These are phyloP conservation scores for Penicillium daleae DNA, from an alignment of 495 filamentous ascomycete species.

Conservation along the genomic window DNA sequence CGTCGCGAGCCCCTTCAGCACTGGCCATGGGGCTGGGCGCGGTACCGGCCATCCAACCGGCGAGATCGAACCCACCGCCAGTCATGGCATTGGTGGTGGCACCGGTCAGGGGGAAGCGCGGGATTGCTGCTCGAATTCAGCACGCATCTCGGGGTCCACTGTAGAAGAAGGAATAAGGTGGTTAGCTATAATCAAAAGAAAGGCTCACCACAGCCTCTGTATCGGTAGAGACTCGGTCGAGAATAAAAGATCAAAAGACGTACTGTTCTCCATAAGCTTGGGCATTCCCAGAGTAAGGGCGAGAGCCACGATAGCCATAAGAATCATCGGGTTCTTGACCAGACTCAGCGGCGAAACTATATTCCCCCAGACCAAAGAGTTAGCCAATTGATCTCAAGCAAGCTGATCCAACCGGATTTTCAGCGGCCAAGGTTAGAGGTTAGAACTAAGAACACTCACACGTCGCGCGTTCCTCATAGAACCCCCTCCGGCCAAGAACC, in stretches of 20 bases:
- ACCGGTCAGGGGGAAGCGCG: conserved; percentile 68
- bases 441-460: conserved; percentile 58
- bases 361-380: not conserved
- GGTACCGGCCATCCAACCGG: conserved; percentile 74
- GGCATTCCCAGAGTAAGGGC: conserved; percentile 86
- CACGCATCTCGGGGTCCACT: conserved; percentile 95
- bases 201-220: not conserved
- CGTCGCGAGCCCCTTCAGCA: conserved; percentile 32
- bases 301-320: conserved; percentile 82
- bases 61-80: conserved; percentile 73
- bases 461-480: conserved; percentile 69
- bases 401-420: not conserved
- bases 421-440: not conserved
- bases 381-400: not conserved
- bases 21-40: conserved; percentile 31
- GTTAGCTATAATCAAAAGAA: conserved; percentile 8
- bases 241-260: conserved; percentile 35
- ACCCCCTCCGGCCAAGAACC: conserved; percentile 65
- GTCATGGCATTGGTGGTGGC: conserved; percentile 43
- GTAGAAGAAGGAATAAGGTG: not conserved
- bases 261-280: conserved; percentile 94
- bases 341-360: conserved; percentile 66
- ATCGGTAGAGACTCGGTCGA: not conserved
- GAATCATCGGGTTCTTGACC: conserved; percentile 92
- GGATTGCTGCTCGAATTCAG: conserved; percentile 89